Evolutionary conservation across 176 grass and related monocot genomes (phyloP).

Genomic region (Metroxylon sagu): DNA sequence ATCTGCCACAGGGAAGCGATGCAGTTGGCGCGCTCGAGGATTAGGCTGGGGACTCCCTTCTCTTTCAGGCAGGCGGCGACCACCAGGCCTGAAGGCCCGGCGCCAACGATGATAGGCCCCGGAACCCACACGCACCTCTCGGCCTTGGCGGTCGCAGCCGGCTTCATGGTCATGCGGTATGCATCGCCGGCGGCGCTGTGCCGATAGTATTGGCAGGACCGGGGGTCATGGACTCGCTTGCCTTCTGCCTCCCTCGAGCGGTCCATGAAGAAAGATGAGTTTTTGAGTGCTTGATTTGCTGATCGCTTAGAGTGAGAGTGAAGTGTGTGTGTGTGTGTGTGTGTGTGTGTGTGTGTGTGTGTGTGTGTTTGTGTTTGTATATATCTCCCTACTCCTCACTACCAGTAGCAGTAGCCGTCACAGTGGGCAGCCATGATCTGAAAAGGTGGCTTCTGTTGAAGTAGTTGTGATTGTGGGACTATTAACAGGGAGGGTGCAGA

Average conservation of each 20-base stretch:
- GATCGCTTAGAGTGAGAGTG: no score
- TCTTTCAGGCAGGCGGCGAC: slow-evolving; percentile 46
- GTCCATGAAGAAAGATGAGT: not conserved
- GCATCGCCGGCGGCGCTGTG: no score
- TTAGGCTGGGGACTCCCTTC: slow-evolving; percentile 39
- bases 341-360: no score
- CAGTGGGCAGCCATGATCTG: no score
- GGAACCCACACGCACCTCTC: slow-evolving; percentile 8
- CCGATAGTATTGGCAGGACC: not conserved
- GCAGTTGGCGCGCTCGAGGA: slow-evolving; percentile 57
- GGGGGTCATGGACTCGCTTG: slow-evolving; percentile 1
- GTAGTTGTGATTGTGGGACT: no score
- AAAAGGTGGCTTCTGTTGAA: no score
- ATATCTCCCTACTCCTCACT: no score
- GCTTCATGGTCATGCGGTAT: not conserved
- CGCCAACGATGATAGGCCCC: slow-evolving; percentile 57
- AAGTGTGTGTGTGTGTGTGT: no score
- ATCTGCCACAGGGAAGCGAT: slow-evolving; percentile 80
- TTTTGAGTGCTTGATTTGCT: no score
- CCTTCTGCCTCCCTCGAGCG: not conserved
- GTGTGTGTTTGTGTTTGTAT: no score
- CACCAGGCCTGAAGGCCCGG: slow-evolving; percentile 60
- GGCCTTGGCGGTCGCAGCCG: no score
- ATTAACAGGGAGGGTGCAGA: not conserved
- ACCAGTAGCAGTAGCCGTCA: no score